Percentiles rank a stretch among this genome's conserved stretches.
Evolutionary conservation across 2,329 filamentous ascomycete genomes (phyloP).

Genomic region (Ascochyta clinopodiicola): DNA sequence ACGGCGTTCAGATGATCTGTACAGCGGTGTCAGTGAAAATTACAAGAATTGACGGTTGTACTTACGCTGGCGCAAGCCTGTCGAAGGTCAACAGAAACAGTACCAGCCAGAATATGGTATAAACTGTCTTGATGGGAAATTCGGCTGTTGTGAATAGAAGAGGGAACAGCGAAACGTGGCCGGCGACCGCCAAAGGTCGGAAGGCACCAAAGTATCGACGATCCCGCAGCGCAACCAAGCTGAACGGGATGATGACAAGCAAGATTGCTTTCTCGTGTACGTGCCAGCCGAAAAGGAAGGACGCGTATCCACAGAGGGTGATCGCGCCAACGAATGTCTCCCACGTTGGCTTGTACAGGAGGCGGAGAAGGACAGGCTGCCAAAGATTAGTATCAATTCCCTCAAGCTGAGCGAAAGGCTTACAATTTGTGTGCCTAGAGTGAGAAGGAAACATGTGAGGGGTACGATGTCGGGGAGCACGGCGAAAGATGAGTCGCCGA

Average conservation of each 20-base stretch:
- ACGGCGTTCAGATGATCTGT: slow-evolving; percentile 49
- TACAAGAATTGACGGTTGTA: slow-evolving; percentile 14
- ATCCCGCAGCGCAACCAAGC: slow-evolving; percentile 86
- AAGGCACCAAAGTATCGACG: slow-evolving; percentile 91
- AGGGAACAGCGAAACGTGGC: slow-evolving; percentile 94
- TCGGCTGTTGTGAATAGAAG: slow-evolving; percentile 90
- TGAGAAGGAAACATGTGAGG: slow-evolving; percentile 79
- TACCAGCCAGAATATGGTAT: slow-evolving; percentile 91
- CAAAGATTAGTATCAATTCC: slow-evolving; percentile 12
- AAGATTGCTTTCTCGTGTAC: slow-evolving; percentile 98
- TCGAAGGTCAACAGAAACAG: slow-evolving; percentile 87
- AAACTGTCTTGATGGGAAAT: slow-evolving; percentile 91
- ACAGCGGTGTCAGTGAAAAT: slow-evolving; percentile 21
- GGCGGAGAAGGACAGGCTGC: slow-evolving; percentile 69
- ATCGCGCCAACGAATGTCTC: slow-evolving; percentile 87
- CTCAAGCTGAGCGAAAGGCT: slow-evolving; percentile 24
- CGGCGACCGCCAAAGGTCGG: slow-evolving; percentile 86
- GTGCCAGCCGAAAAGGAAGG: slow-evolving; percentile 98
- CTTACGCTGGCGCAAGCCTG: slow-evolving; percentile 77
- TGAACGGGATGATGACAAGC: slow-evolving; percentile 93
- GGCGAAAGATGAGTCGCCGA: slow-evolving; percentile 93
- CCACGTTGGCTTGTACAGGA: slow-evolving; percentile 83
- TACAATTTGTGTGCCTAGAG: slow-evolving; percentile 79
- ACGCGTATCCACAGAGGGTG: slow-evolving; percentile 92
- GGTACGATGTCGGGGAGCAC: slow-evolving; percentile 88